phyloP scores from a whole-genome alignment of 805 yeast genomes.

The Lipomyces mesembrius region DNA sequence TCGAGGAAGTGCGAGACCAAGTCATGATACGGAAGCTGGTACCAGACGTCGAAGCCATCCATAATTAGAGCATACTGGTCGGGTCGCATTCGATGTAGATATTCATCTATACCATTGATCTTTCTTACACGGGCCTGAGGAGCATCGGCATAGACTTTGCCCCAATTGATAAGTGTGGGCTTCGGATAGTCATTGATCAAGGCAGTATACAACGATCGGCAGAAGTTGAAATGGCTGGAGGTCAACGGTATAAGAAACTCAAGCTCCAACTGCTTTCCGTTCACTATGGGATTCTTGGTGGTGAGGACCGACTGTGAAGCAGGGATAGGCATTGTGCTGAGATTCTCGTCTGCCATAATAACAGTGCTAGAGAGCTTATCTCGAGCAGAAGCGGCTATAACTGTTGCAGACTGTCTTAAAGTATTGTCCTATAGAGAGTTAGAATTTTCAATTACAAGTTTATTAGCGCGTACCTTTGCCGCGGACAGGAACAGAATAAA shows the following conservation, averaged over 20 bases:
- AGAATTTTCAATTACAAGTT: neutral
- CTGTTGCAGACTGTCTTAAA: constrained; percentile 1
- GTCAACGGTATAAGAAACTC: constrained; percentile 36
- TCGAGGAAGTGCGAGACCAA: constrained; percentile 28
- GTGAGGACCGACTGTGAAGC: neutral
- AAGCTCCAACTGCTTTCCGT: constrained; percentile 26
- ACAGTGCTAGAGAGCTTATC: neutral
- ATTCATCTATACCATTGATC: constrained; percentile 30
- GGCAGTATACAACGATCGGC: constrained; percentile 34
- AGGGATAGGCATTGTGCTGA: neutral
- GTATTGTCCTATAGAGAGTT: neutral
- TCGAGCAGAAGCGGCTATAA: neutral
- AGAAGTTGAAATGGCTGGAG: constrained; percentile 35
- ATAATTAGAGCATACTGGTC: constrained; percentile 28
- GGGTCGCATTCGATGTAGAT: constrained; percentile 19
- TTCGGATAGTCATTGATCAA: constrained; percentile 32
- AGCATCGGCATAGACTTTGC: constrained; percentile 11
- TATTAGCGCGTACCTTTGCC: neutral
- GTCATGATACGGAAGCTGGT: constrained; percentile 23
- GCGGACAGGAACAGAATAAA: neutral
- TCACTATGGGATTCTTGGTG: neutral
- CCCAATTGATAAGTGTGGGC: constrained; percentile 31
- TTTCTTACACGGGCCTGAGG: constrained; percentile 32
- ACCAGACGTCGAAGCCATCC: constrained; percentile 37
- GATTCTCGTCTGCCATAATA: neutral